Percentiles rank a stretch among this genome's conserved stretches.
phyloP scores from a whole-genome alignment of 2,329 filamentous ascomycete genomes.

The Fusarium annulatum region DNA sequence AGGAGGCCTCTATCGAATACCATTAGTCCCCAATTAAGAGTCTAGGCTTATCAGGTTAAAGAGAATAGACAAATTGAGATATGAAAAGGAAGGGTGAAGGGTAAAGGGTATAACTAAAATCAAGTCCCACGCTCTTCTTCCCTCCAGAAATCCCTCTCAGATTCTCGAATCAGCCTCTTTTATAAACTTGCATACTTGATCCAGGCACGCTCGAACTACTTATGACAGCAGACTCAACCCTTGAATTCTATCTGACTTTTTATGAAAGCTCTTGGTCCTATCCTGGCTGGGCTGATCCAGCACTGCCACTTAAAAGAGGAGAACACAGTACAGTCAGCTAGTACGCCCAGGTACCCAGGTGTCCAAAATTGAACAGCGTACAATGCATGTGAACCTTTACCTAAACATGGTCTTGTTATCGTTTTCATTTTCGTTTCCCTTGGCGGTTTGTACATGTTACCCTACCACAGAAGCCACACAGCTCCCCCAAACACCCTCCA shows the following conservation, averaged over 20 bases:
- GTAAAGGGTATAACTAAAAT: background rate
- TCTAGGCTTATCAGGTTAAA: background rate
- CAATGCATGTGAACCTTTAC: background rate
- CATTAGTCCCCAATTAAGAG: background rate
- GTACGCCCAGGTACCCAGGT: background rate
- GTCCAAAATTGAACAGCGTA: background rate
- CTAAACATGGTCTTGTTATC: background rate
- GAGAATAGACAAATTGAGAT: background rate
- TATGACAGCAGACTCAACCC: background rate
- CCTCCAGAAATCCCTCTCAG: background rate
- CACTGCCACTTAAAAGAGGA: background rate
- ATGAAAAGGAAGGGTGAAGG: background rate
- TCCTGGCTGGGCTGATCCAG: background rate
- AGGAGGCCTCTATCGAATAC: background rate
- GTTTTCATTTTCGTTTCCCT: background rate
- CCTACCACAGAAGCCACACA: background rate
- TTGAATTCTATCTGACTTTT: background rate
- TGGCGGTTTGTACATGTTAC: background rate
- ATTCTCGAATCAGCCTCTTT: background rate
- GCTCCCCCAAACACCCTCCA: background rate
- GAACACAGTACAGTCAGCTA: background rate
- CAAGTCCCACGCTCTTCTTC: background rate
- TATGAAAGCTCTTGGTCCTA: background rate
- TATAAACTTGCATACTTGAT: background rate
- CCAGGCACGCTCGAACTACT: background rate